Percentiles rank a stretch among this genome's conserved stretches.
Conservation (phyloP, 1,139 yeast species). For the Taphrina deformans region DNA sequence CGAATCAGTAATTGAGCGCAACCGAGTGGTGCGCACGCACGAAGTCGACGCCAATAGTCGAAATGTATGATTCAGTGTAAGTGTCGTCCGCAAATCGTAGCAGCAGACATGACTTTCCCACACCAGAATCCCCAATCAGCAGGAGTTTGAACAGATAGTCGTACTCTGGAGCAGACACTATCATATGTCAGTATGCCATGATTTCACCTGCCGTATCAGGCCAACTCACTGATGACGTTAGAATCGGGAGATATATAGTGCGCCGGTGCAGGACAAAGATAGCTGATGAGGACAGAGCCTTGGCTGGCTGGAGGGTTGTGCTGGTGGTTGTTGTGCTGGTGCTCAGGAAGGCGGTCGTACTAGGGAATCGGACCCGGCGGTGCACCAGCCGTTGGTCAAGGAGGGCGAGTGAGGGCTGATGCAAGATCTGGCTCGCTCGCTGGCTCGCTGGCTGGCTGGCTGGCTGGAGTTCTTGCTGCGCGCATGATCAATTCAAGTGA, state of each 20-base stretch:
- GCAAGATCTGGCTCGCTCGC: neutral
- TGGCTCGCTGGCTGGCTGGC: too few species aligned
- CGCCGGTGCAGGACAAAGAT: neutral
- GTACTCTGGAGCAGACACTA: slow-evolving; percentile 53
- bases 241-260: neutral
- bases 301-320: neutral
- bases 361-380: neutral
- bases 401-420: neutral
- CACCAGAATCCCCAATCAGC: slow-evolving; percentile 92
- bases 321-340: slow-evolving; percentile 1
- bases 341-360: neutral
- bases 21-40: slow-evolving; percentile 36
- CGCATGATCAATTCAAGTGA: too few species aligned
- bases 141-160: slow-evolving; percentile 82
- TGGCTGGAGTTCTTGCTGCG: too few species aligned
- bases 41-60: slow-evolving; percentile 97
- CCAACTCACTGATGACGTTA: neutral
- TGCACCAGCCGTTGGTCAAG: neutral
- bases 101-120: slow-evolving; percentile 92
- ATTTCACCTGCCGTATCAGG: neutral
- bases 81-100: slow-evolving; percentile 97
- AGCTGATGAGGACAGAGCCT: neutral
- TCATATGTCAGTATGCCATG: neutral
- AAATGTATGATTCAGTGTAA: slow-evolving; percentile 93
- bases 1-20: neutral